Conservation (phyloP, 2,329 filamentous ascomycete genomes). For the Xylaria sp. region DNA sequence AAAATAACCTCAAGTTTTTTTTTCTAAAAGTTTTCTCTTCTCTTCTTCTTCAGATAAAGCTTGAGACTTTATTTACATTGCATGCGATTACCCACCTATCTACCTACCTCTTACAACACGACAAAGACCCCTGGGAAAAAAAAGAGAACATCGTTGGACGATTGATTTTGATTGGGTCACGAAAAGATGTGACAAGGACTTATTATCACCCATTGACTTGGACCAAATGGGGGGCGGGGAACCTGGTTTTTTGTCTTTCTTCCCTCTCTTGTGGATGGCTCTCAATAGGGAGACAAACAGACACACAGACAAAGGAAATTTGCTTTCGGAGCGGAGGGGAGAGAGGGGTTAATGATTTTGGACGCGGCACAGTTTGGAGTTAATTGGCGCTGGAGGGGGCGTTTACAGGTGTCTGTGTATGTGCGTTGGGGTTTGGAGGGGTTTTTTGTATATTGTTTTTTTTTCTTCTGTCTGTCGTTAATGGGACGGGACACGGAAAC, state of each 20-base stretch:
- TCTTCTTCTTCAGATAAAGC: too few species aligned
- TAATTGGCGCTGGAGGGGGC: neutral
- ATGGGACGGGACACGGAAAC: neutral
- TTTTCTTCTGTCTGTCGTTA: neutral
- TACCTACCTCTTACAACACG: neutral
- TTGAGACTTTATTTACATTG: too few species aligned
- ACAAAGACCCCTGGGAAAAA: constrained; percentile 36
- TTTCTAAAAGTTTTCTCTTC: neutral
- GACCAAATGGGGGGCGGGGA: neutral
- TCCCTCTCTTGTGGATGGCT: neutral
- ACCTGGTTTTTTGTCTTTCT: neutral
- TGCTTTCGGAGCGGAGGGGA: neutral
- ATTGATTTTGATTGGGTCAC: constrained; percentile 32
- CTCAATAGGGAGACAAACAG: too few species aligned
- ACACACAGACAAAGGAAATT: too few species aligned
- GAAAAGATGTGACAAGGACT: constrained; percentile 40
- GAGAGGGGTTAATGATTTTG: constrained; percentile 1
- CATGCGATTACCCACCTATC: too few species aligned
- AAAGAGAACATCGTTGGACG: constrained; percentile 38
- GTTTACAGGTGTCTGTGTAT: neutral
- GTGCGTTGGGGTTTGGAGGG: neutral
- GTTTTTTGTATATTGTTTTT: neutral
- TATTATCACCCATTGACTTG: constrained; percentile 31
- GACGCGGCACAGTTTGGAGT: neutral
- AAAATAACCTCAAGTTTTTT: neutral